Base-by-base conservation (phyloP, 345 rosid genomes). In the Combretum micranthum region DNA sequence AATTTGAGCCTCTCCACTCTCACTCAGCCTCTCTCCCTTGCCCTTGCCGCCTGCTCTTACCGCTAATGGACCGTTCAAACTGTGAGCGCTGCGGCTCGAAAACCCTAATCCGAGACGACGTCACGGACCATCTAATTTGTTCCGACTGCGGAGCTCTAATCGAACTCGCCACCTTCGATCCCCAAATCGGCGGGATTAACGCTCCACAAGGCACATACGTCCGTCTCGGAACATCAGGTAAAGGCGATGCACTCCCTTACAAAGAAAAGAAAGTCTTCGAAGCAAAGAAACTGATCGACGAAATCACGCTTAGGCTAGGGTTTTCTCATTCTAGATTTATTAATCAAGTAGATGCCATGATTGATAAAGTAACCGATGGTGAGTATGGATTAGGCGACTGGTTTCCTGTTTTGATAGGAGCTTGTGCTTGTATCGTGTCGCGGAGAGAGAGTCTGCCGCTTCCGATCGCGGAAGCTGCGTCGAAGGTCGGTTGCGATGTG, bases 381-480 rank as follows among this genome's bases (percentile, higher is more conserved):
- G 84, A 88, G 37, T 84, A 74, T 20, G 96, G 95, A 0, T 50
- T 2, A 15, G 95, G 87, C 18, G 78, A 77, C 17, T 88, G 98
- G 98, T 88, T 86, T 18, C 14, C 67, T 0, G 67, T 82, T 61
- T 50, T 88, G 60, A 67, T 86, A 3, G 96, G 93, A 1, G 95
- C 93, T 0, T 88, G 88, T 75, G 68, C 76, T 71, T 92, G 80
- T 64, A 75, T 76, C 3, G 49, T 66, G 20, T 63, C 76, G 62
- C 74, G 98, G 71, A 71, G 51, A 26, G 88, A 74, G 57, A 67
- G 76, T 22, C 77, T 63, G 52, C 67, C 81, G 25, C 59, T 88
- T 50, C 64, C 93, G 0, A 67, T 83, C 15, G 81, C 73, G 2
- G 88, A 88, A 59, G 56, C 74, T 0, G 76, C 78, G 1, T 57